Evolutionary conservation across 2,329 filamentous ascomycete species (phyloP).

Genomic region (Sclerotinia borealis): DNA sequence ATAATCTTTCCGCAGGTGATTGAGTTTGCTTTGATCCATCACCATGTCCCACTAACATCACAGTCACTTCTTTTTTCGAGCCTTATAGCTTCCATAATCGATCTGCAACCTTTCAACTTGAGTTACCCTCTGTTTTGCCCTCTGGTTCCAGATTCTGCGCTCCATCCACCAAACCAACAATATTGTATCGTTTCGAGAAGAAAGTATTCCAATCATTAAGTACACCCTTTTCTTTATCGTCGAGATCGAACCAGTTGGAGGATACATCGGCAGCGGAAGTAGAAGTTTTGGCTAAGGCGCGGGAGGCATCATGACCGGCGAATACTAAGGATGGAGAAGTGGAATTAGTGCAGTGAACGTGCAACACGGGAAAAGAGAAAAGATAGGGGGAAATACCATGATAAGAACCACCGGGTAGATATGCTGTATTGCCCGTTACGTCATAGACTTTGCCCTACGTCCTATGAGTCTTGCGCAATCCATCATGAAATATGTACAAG

Average conservation of each 20-base stretch:
- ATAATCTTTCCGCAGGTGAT: background rate
- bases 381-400: constrained; percentile 53
- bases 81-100: background rate
- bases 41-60: background rate
- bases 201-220: constrained; percentile 93
- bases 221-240: constrained; percentile 77
- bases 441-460: constrained; percentile 84
- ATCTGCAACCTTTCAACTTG: background rate
- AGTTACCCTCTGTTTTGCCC: background rate
- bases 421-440: constrained; percentile 82
- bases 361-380: background rate
- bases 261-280: constrained; percentile 77
- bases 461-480: background rate
- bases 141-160: constrained; percentile 9
- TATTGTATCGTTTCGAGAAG: constrained; percentile 94
- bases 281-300: constrained; percentile 80
- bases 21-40: background rate
- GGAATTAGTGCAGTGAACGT: background rate
- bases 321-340: constrained; percentile 58
- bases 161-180: constrained; percentile 51
- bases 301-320: constrained; percentile 91
- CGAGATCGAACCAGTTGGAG: constrained; percentile 76
- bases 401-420: constrained; percentile 77
- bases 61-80: background rate
- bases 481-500: background rate